Conservation (phyloP, 139 green algal species). For the Chloropicon primus region DNA sequence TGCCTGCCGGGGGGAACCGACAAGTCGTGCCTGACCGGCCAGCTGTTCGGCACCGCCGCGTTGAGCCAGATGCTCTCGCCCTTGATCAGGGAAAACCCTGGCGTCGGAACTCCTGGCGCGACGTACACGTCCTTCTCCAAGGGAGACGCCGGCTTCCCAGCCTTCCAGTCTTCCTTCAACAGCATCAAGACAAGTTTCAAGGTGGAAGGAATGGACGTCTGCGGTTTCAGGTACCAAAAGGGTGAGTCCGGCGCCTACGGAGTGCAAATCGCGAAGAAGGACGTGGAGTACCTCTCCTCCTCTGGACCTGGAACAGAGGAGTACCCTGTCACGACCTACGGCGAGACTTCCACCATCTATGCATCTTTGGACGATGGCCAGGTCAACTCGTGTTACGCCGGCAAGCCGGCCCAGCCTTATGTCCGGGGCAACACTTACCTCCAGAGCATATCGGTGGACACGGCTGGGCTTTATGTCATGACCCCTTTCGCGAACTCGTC, state of each 20-base stretch:
- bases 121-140: conserved; percentile 1
- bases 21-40: not conserved
- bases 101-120: not conserved
- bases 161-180: conserved; percentile 2
- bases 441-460: not conserved
- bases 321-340: not conserved
- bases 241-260: not conserved
- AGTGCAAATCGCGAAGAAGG: not conserved
- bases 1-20: not conserved
- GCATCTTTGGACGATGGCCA: not conserved
- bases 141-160: not conserved
- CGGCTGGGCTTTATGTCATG: not conserved
- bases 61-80: not conserved
- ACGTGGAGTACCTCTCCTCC: conserved; percentile 1
- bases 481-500: not conserved
- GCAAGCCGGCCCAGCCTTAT: not conserved
- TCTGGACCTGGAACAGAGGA: not conserved
- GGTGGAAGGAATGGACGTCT: not conserved
- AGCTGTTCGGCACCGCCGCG: not conserved
- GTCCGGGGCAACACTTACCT: not conserved
- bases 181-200: not conserved
- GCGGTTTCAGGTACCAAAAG: not conserved
- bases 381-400: not conserved
- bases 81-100: not conserved
- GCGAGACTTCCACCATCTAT: not conserved